Base-by-base conservation (phyloP, 192 early-diverging fungal genomes). In the Backusella tuberculispora region DNA sequence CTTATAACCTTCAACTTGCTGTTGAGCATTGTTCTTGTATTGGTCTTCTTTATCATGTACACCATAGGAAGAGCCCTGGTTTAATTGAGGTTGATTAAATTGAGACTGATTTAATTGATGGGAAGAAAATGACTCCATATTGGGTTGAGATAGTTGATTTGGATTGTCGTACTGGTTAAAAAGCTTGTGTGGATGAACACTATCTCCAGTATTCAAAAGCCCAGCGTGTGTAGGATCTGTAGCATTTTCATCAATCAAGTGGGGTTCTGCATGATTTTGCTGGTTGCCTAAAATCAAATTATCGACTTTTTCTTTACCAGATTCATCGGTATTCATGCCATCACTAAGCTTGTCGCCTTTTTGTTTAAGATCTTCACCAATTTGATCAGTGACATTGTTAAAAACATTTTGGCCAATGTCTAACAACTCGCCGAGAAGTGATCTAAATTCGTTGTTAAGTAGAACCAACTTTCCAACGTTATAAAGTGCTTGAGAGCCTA, bases 381-480 rank as follows among this genome's bases (percentile, higher is more conserved):
- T 63, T 46, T 69, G 24, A 8, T 24, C 14, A 45, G 68, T 45
- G 5, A 69, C 14, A 17, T 26, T 69, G 6, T 6, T 34, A 17
- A 69, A 69, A 38, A 81, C 68, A 29, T 81, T 80, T 63, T 68
- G 78, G 38, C 77, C 74, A n/a, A 84, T 53, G 24, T 72, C 50
- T 21, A 84, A 66, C 24, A 84, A 60, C 19, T 84, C 83, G 19
- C 78, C 60, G 1, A 84, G 37, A 53, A 84, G 71, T 42, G 47
- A 2, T 24, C 83, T 42, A 42, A 84, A 84, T 10, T 84, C 83
- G 3, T 80, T 40, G 60, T 84, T 81, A 10, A 80, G 74, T 3
- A 80, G 78, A 24, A 84, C 63, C 21, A 84, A 44, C 34, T 79
- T 81, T 41, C 75, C 83, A n/a, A 84, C 78, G 3, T 77, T 60